Evolutionary conservation across 805 yeast genomes (phyloP), one percentile per base, ranked within the genome.

Genomic region (Zygosaccharomyces bisporus): DNA sequence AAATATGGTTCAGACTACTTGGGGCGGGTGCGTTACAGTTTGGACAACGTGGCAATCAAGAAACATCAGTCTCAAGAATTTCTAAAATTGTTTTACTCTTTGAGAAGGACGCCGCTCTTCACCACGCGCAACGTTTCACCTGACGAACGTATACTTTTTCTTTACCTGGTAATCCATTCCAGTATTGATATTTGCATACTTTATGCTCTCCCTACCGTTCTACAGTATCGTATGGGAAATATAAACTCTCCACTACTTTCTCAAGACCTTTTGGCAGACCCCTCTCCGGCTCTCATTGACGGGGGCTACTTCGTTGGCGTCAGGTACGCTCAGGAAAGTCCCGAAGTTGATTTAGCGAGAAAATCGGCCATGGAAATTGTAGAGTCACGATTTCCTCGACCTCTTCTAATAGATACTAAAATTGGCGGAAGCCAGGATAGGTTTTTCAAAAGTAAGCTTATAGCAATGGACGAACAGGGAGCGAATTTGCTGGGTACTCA

Each of bases 361-460:
- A 19, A 39, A 21, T 6, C 20, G 4, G 52, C 52, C 8, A 5
- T 14, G 8, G 7, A 13, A 9, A 21, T 32, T 12, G 12, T 18
- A 7, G 21, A 27, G 6, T 6, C 29, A 19, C 31, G 46, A 12
- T 51, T 46, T 23, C 47, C 50, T 7, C 30, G 29, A 25, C 56
- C 54, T 17, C 8, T 34, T 10, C 49, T 37, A 23, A 20, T 49
- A 4, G 43, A 44, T n/a, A 46, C 54, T 9, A 18, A 29, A 14
- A 34, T 43, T 4, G 50, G 50, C 18, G 49, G 45, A 3, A 50
- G 56, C 23, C 53, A 54, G 37, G 60, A 56, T 35, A 46, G 60
- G 14, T 56, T 32, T 30, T 43, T 54, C 13, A 48, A 51, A 13
- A 45, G 53, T 27, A 47, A 41, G 31, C 30, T 56, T 12, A 25